Evolutionary conservation across 176 grass and related monocot species (phyloP), one percentile per base, ranked within the genome.

Genomic region (Avena eriantha): DNA sequence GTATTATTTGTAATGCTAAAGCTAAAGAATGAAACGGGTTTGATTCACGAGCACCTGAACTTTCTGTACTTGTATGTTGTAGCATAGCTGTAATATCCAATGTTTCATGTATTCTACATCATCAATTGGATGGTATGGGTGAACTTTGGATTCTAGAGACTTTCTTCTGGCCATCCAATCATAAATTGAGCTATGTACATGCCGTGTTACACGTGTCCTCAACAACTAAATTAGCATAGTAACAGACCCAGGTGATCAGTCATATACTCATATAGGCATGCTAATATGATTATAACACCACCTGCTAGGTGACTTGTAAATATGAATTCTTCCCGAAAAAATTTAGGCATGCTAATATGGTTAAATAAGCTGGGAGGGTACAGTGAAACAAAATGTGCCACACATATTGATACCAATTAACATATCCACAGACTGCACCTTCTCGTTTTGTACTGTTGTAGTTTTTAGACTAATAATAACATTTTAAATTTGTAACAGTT

Each of bases 401-500:
- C 53, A 21, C 50, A 70, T 0, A 0, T 23, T 60, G 24, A 60
- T 60, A 60, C 21, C 45, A 1, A 4, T 69, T 71, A 79, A 45
- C 64, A 50, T 49, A 21, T 70, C 49, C 53, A 51, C 65, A 33
- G 5, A 31, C 21, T 76, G 63, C 46, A 18, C 50, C 7, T 69
- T 69, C 47, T 26, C 34, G 60, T 10, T 12, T 58, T 72, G 54
- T 80, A 22, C 56, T 65, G 11, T 29, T 71, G 51, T 83, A 13
- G 76, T 48, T 7, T 35, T 75, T 68, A 54, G 80, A 69, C 51
- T 75, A 80, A 21, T 49, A 80, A 26, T 80, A 26, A 39, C 56
- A 39, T 80, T 84, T 58, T 51, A 76, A 33, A 33, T 16, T 34
- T 66, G 13, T 66, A 34, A 66, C 63, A 43, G 69, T 78, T 12